Base-by-base conservation (phyloP, 352 stramenopile species). In the Phytopythium ostracodes region DNA sequence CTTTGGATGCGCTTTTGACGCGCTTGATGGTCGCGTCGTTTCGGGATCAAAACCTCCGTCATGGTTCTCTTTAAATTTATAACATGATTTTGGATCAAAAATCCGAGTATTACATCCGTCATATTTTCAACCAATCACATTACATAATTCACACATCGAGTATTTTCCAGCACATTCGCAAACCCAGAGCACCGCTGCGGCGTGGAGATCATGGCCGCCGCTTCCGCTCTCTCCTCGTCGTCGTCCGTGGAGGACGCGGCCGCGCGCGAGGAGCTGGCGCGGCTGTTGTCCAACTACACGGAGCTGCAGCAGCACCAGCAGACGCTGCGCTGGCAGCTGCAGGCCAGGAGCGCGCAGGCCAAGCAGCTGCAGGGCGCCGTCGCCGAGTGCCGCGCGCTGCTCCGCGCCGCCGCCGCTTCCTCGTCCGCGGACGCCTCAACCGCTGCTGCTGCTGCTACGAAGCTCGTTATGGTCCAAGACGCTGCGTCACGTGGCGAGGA, bases 241-340 rank as follows among this genome's bases (percentile, higher is more conserved):
- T 5, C 33, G 6, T 5, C 33, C 33, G 33, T 10, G 3, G 33
- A 38, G 10, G 33, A 38, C 33, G 33, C 64, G 42, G 56, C 63
- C n/a, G 14, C 58, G 11, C 38, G 61, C 24, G 71, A 59, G 17
- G 81, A 90, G 65, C 71, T 86, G 27, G 60, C 76, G 60, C 75
- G 78, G 22, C 71, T 90, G 7, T 71, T 81, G 65, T 70, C 74
- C 36, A 88, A 88, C 61, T 73, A 88, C 63, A 63, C 63, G 64
- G 76, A 90, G 69, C 75, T 90, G 24, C 56, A 77, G 51, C 65
- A 84, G 59, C 81, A 90, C 53, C 68, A 87, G 36, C 62, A 76
- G 44, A 86, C 76, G 52, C 75, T 90, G 29, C 61, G 74, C 55
- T 62, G 66, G 46, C 72, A 88, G 57, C 66, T 90, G 29, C 40